Evolutionary conservation across 192 early-diverging fungal genomes (phyloP).

Genomic region (Paraglomus brasilianum): DNA sequence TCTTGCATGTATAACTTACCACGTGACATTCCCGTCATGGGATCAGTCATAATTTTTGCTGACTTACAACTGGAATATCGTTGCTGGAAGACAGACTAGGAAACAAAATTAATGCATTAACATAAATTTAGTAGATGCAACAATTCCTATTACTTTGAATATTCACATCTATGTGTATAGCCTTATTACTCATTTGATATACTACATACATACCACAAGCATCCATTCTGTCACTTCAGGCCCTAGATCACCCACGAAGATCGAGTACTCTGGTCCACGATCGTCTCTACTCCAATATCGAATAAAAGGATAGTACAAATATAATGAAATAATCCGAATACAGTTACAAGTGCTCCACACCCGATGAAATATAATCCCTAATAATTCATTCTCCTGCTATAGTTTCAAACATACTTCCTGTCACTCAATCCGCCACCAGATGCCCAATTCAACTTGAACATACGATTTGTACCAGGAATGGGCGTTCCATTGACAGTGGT

Average conservation of each 20-base stretch:
- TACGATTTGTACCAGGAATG: constrained; percentile 78
- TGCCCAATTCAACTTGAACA: constrained; percentile 98
- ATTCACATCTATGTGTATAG: background rate
- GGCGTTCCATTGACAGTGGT: constrained; percentile 71
- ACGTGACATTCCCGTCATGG: constrained; percentile 73
- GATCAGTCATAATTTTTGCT: constrained; percentile 93
- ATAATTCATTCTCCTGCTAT: background rate
- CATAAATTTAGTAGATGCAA: background rate
- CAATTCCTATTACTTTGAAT: background rate
- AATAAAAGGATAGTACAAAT: constrained; percentile 8
- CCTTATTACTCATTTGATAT: too few species aligned
- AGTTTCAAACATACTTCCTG: constrained; percentile 41
- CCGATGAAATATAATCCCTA: background rate
- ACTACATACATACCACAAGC: constrained; percentile 59
- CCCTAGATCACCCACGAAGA: constrained; percentile 97
- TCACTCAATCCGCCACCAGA: constrained; percentile 71
- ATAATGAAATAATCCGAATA: background rate
- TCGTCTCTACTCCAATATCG: constrained; percentile 48
- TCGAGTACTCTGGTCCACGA: constrained; percentile 76
- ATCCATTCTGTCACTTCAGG: constrained; percentile 85
- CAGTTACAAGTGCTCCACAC: background rate
- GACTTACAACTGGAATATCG: constrained; percentile 83
- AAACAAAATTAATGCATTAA: constrained; percentile 5
- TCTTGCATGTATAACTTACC: constrained; percentile 39
- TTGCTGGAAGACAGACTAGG: constrained; percentile 75